Evolutionary conservation across 345 rosid species (phyloP).

Genomic region (Eucalyptus virginea): DNA sequence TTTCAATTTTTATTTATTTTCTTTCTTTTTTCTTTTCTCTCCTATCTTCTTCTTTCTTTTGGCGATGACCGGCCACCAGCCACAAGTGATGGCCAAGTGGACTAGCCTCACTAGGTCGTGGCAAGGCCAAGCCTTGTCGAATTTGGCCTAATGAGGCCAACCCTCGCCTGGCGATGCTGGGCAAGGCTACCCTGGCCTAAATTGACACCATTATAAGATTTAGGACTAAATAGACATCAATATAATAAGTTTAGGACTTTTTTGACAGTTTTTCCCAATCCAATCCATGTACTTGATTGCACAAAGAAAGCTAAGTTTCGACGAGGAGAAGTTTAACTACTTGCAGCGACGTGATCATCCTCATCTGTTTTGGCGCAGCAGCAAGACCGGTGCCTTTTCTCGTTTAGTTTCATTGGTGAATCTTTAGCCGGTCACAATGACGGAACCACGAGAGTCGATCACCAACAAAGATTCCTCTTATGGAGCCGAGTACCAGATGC

Average conservation of each 20-base stretch:
- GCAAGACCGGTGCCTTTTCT: not conserved
- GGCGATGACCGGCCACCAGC: fast-evolving
- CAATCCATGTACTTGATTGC: not conserved
- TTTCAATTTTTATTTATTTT: too few relatives aligned
- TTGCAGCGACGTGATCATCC: not conserved
- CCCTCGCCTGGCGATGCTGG: fast-evolving
- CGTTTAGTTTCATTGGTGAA: not conserved
- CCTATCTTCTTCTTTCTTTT: too few relatives aligned
- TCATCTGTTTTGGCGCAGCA: not conserved
- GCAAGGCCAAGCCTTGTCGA: too few relatives aligned
- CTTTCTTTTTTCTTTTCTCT: too few relatives aligned
- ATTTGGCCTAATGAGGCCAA: too few relatives aligned
- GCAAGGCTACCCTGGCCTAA: too few relatives aligned
- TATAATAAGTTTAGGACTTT: too few relatives aligned
- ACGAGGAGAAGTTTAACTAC: not conserved
- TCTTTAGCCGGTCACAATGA: not conserved
- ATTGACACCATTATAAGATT: too few relatives aligned
- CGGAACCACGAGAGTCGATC: not conserved
- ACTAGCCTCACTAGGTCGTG: too few relatives aligned
- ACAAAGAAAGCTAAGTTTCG: not conserved
- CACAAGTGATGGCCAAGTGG: too few relatives aligned
- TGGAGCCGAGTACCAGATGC: not conserved
- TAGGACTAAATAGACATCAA: too few relatives aligned
- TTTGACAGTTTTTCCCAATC: too few relatives aligned
- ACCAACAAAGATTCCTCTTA: not conserved